These are phyloP conservation scores for Leccinum subgranulosum DNA, from an alignment of 768 basidiomycete genomes.

Conservation along the genomic window DNA sequence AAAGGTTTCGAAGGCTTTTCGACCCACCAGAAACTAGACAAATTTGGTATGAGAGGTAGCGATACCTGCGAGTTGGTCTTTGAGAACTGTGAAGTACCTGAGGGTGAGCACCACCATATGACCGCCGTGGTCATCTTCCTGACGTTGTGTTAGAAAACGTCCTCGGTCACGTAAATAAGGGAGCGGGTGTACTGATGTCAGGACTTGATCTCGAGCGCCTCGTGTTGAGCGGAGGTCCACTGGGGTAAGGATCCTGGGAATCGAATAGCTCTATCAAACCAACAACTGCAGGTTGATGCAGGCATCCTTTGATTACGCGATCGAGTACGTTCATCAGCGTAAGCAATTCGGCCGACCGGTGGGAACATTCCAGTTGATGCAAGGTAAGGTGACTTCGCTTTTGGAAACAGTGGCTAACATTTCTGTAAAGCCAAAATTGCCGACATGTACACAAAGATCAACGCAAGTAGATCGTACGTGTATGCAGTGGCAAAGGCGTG, in stretches of 20 bases:
- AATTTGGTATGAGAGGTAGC: constrained; percentile 95
- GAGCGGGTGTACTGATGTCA: constrained; percentile 89
- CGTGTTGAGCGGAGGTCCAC: constrained; percentile 87
- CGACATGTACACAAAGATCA: constrained; percentile 94
- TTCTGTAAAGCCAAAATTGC: constrained; percentile 64
- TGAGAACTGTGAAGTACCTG: constrained; percentile 85
- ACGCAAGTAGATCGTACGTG: constrained; percentile 84
- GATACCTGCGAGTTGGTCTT: constrained; percentile 95
- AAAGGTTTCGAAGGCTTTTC: constrained; percentile 81
- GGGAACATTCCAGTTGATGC: constrained; percentile 94
- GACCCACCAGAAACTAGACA: constrained; percentile 88
- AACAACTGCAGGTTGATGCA: constrained; percentile 70
- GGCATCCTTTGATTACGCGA: constrained; percentile 83
- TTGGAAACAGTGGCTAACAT: background rate
- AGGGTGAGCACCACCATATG: constrained; percentile 48
- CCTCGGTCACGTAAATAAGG: constrained; percentile 74
- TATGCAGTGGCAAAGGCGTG: constrained; percentile 92
- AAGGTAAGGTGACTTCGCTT: constrained; percentile 51
- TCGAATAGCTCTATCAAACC: constrained; percentile 1
- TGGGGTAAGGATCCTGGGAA: constrained; percentile 54
- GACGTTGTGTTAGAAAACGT: constrained; percentile 60
- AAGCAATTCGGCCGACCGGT: constrained; percentile 88
- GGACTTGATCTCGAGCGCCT: constrained; percentile 90
- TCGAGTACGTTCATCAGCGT: constrained; percentile 90
- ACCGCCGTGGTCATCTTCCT: background rate